A percentile compares a stretch with the other conserved stretches of the same genome.
Evolutionary conservation across 2,329 filamentous ascomycete species (phyloP).

Genomic region (Leptoxyphium fumago): DNA sequence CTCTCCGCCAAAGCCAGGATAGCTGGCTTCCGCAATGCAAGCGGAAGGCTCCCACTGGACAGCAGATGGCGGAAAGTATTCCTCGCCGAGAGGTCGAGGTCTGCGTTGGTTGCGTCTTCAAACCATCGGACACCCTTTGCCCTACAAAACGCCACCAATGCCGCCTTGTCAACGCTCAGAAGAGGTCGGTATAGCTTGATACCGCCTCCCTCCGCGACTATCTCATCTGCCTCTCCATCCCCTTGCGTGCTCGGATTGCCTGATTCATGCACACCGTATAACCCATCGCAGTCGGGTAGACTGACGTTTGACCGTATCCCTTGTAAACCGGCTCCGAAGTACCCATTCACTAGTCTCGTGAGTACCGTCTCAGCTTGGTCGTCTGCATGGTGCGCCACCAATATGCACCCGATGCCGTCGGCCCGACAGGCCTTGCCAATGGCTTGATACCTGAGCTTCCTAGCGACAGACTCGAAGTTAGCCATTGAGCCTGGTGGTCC

Average conservation of each 20-base stretch:
- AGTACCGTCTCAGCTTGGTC: slow-evolving; percentile 85
- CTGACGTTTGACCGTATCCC: slow-evolving; percentile 10
- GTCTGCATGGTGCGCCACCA: slow-evolving; percentile 77
- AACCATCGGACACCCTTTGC: slow-evolving; percentile 58
- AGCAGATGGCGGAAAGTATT: slow-evolving; percentile 66
- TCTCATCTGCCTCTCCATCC: background rate
- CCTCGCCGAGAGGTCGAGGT: slow-evolving; percentile 59
- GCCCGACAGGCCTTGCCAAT: slow-evolving; percentile 48
- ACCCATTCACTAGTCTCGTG: slow-evolving; percentile 57
- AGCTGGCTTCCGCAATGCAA: slow-evolving; percentile 27
- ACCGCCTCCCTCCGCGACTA: slow-evolving; percentile 46
- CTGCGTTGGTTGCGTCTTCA: slow-evolving; percentile 70
- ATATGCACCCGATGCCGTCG: slow-evolving; percentile 41
- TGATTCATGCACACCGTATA: slow-evolving; percentile 50
- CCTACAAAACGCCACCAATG: slow-evolving; percentile 61
- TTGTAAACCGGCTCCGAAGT: slow-evolving; percentile 50
- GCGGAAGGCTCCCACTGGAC: slow-evolving; percentile 45
- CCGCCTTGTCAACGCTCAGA: slow-evolving; percentile 54
- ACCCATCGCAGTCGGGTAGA: slow-evolving; percentile 72
- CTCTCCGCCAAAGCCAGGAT: background rate
- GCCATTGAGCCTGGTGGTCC: slow-evolving; percentile 31
- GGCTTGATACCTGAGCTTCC: slow-evolving; percentile 56
- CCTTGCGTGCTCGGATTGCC: slow-evolving; percentile 5
- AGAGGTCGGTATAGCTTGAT: slow-evolving; percentile 55
- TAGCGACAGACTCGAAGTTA: slow-evolving; percentile 65